Evolutionary conservation across 1,139 yeast species (phyloP).

Genomic region (Yamadazyma taylorii): DNA sequence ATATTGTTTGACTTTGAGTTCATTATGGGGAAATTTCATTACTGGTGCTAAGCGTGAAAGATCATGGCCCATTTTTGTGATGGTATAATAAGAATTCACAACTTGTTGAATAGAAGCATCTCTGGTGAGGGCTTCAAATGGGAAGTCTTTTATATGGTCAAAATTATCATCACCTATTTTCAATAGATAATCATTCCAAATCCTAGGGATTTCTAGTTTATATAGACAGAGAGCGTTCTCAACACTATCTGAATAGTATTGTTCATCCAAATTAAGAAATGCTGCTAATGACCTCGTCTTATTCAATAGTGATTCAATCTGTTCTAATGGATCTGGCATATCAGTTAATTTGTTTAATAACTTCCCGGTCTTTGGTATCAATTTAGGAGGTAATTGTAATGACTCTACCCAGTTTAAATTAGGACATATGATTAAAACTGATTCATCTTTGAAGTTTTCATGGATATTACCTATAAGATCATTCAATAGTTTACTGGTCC

Average conservation of each 20-base stretch:
- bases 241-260: constrained; percentile 4
- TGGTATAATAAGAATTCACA: constrained; percentile 3
- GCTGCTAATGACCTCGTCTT: constrained; percentile 33
- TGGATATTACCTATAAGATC: constrained; percentile 17
- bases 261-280: constrained; percentile 32
- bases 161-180: not conserved
- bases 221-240: constrained; percentile 8
- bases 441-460: constrained; percentile 26
- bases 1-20: constrained; percentile 7
- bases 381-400: not conserved
- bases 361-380: not conserved
- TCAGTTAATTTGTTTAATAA: not conserved
- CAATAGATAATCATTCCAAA: constrained; percentile 7
- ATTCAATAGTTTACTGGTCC: constrained; percentile 8
- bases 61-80: constrained; percentile 3
- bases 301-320: constrained; percentile 18
- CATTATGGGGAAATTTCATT: constrained; percentile 8
- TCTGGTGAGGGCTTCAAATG: constrained; percentile 6
- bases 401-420: constrained; percentile 6
- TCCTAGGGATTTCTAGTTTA: constrained; percentile 6
- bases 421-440: constrained; percentile 34
- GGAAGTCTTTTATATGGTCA: constrained; percentile 4
- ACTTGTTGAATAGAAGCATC: constrained; percentile 1
- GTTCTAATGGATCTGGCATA: constrained; percentile 7
- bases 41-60: constrained; percentile 6